Conservation (phyloP, 148 eudicot species). For the Nyssa sinensis region DNA sequence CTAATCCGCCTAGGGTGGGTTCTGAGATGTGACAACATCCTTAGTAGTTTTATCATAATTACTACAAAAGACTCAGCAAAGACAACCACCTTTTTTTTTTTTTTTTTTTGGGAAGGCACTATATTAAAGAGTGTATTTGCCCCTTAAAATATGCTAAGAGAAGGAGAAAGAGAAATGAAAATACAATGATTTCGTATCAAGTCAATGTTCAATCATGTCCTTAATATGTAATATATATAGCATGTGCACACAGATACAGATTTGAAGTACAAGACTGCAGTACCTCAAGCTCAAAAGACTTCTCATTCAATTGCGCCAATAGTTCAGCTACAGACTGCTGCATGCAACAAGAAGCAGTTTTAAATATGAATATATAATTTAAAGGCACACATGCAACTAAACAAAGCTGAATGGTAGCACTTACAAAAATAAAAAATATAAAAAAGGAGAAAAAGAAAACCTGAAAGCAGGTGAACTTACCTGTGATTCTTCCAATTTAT, state of each 20-base stretch:
- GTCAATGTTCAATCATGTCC: neutral
- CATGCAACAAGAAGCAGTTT: slow-evolving; percentile 8
- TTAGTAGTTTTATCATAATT: neutral
- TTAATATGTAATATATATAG: neutral
- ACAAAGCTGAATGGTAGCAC: too few species aligned
- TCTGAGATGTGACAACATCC: neutral
- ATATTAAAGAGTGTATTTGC: neutral
- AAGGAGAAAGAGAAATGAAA: neutral
- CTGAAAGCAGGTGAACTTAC: slow-evolving; percentile 34
- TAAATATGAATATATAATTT: neutral
- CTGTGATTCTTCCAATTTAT: slow-evolving; percentile 55
- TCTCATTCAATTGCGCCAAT: slow-evolving; percentile 79
- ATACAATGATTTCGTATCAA: neutral
- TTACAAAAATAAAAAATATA: too few species aligned
- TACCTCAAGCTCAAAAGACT: slow-evolving; percentile 97
- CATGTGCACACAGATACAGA: too few species aligned
- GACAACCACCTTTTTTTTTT: neutral
- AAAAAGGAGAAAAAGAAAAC: neutral
- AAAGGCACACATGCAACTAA: slow-evolving; percentile 8
- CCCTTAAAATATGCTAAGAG: neutral
- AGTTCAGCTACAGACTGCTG: slow-evolving; percentile 78
- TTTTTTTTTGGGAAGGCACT: neutral
- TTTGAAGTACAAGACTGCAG: neutral
- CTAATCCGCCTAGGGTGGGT: too few species aligned
- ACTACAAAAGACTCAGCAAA: neutral